These are phyloP conservation scores for Farysia itapuensis DNA, from an alignment of 1,284 basidiomycete genomes.

Conservation along the genomic window DNA sequence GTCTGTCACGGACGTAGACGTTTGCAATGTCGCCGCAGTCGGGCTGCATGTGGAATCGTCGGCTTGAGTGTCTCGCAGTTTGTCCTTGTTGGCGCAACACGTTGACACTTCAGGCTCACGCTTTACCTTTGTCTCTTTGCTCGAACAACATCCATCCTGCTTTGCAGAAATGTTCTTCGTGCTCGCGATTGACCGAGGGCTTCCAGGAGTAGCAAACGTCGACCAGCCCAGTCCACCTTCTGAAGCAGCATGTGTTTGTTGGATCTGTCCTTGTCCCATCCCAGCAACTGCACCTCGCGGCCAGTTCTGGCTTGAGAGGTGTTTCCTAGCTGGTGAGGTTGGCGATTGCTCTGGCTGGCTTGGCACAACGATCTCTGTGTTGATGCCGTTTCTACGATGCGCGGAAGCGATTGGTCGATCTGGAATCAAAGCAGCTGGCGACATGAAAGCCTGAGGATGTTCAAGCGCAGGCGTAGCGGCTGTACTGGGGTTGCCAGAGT, in stretches of 20 bases:
- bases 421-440: background rate
- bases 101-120: background rate
- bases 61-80: too few relatives aligned
- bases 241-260: slow-evolving; percentile 22
- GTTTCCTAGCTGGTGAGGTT: background rate
- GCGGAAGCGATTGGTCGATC: background rate
- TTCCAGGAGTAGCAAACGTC: slow-evolving; percentile 12
- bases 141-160: slow-evolving; percentile 4
- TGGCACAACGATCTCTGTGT: background rate
- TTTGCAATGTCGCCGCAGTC: too few relatives aligned
- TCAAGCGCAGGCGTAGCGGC: slow-evolving; percentile 12
- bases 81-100: slow-evolving; percentile 14
- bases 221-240: slow-evolving; percentile 34
- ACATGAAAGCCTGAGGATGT: background rate
- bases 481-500: slow-evolving; percentile 6
- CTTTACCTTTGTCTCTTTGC: background rate
- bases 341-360: background rate
- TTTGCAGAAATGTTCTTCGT: background rate
- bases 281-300: slow-evolving; percentile 27
- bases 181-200: slow-evolving; percentile 5
- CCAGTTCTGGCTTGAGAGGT: slow-evolving; percentile 8
- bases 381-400: background rate
- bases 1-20: too few relatives aligned
- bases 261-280: slow-evolving; percentile 41
- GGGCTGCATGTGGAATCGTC: too few relatives aligned